Evolutionary conservation across 2,329 filamentous ascomycete species (phyloP), one percentile per base, ranked within the genome.

Genomic region (Penicillium sp.): DNA sequence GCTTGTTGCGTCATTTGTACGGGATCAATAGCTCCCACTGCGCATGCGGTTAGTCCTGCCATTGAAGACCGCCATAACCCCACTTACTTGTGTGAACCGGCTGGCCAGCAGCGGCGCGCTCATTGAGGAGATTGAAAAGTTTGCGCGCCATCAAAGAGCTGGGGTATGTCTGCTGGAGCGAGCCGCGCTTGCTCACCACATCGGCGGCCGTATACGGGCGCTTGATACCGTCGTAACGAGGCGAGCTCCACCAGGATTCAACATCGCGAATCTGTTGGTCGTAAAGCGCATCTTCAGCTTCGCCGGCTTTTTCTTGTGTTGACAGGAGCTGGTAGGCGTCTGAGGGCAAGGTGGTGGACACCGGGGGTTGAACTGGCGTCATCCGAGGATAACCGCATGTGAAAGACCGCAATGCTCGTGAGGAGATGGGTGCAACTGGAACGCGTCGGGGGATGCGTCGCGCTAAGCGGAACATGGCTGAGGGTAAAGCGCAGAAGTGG

Each of bases 1-100:
- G 94, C 94, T 79, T 97, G 94, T 74, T 99, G 94, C 45, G 94
- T 96, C 94, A 99, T 97, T 77, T 99, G 94, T 10, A 97, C 87
- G n/a, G 94, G 94, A 70, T 99, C 94, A 75, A 99, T 95, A 56
- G 92, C 94, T 64, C 94, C 94, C 89, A 99, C 90, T 93, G 48
- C 40, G 18, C 39, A n/a, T 36, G 16, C 38, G n/a, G 54, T 66
- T 51, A 65, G 59, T 21, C 38, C 45, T 18, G 16, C 14, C 45
- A 18, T 27, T 24, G 22, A 24, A 32, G 18, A 22, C 18, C 24
- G 7, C 8, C 4, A 3, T 0, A 4, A 3, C 39, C 31, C 6
- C 18, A 66, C 67, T 69, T 78, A 93, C 90, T 92, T 14, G 94
- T 97, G 74, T 97, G 93, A 56, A 97, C 89, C 18, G 94, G 94